Evolutionary conservation across 129 eudicot species (phyloP).

Genomic region (Flaveria linearis): DNA sequence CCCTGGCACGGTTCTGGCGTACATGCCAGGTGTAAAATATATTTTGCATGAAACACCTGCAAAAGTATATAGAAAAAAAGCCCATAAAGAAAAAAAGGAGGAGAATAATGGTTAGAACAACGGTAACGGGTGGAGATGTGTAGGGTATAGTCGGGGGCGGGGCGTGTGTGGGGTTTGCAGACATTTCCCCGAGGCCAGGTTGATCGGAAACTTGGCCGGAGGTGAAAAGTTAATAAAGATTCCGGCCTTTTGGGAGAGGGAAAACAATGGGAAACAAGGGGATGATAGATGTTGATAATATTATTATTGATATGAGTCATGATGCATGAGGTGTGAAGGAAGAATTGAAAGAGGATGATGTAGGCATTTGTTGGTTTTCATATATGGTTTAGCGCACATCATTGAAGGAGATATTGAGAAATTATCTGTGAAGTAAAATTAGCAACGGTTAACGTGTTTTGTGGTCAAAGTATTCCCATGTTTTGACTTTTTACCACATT

Average conservation of each 20-base stretch:
- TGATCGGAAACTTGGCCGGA: conserved; percentile 42
- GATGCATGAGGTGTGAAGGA: conserved; percentile 12
- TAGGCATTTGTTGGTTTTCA: conserved; percentile 33
- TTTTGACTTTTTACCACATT: conserved; percentile 16
- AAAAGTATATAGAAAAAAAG: conserved; percentile 60
- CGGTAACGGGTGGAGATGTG: conserved; percentile 53
- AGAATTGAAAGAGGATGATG: conserved; percentile 27
- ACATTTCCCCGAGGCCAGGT: conserved; percentile 38
- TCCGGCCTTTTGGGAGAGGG: conserved; percentile 36
- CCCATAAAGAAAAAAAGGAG: conserved; percentile 57
- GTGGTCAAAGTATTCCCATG: conserved; percentile 26
- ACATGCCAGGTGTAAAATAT: conserved; percentile 40
- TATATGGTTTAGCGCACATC: conserved; percentile 32
- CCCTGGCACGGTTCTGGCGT: conserved; percentile 27
- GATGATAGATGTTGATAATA: conserved; percentile 12
- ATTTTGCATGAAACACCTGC: conserved; percentile 63
- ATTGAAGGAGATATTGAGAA: conserved; percentile 10
- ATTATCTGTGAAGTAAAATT: background rate
- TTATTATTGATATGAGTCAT: conserved; percentile 9
- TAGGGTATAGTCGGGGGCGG: conserved; percentile 35
- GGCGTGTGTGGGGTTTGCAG: conserved; percentile 40
- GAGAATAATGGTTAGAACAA: conserved; percentile 52
- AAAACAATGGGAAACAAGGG: conserved; percentile 14
- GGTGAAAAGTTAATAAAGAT: background rate
- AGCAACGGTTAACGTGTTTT: conserved; percentile 17